Conservation (phyloP, 208 protist genomes). For the Angomonas ambiguus region DNA sequence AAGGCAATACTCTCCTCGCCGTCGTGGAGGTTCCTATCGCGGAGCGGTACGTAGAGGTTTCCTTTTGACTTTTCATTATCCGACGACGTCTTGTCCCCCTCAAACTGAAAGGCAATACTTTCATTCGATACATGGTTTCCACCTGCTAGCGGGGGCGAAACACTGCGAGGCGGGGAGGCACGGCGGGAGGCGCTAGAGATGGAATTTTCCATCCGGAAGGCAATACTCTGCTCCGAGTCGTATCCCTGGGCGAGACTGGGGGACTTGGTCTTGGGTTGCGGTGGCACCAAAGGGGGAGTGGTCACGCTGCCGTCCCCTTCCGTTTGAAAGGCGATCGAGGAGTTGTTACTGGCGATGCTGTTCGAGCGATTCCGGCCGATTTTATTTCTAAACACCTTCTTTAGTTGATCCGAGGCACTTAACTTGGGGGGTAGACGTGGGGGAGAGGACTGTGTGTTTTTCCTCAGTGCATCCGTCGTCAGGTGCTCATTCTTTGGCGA, state of each 20-base stretch:
- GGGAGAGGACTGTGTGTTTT: background rate
- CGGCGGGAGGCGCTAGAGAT: background rate
- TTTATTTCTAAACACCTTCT: background rate
- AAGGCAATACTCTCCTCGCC: constrained; percentile 9
- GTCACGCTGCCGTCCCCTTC: background rate
- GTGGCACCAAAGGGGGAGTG: background rate
- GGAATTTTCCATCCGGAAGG: background rate
- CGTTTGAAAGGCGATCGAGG: constrained; percentile 7
- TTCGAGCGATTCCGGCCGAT: background rate
- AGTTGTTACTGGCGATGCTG: constrained; percentile 2
- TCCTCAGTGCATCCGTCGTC: background rate
- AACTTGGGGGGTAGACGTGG: background rate
- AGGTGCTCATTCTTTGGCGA: background rate
- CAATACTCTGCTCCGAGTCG: background rate
- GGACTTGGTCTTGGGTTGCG: background rate
- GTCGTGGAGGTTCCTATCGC: background rate
- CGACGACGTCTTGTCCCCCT: constrained; percentile 28
- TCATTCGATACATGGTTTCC: constrained; percentile 12
- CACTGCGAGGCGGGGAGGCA: background rate
- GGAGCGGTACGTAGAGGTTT: background rate
- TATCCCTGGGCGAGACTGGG: background rate
- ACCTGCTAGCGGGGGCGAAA: background rate
- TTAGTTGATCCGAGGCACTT: background rate
- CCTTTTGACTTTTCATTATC: constrained; percentile 14
- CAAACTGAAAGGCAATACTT: constrained; percentile 24